A percentile compares a stretch with the other conserved stretches of the same genome.
phyloP scores from a whole-genome alignment of 2,329 filamentous ascomycete genomes.

The Verticillium nubilum region DNA sequence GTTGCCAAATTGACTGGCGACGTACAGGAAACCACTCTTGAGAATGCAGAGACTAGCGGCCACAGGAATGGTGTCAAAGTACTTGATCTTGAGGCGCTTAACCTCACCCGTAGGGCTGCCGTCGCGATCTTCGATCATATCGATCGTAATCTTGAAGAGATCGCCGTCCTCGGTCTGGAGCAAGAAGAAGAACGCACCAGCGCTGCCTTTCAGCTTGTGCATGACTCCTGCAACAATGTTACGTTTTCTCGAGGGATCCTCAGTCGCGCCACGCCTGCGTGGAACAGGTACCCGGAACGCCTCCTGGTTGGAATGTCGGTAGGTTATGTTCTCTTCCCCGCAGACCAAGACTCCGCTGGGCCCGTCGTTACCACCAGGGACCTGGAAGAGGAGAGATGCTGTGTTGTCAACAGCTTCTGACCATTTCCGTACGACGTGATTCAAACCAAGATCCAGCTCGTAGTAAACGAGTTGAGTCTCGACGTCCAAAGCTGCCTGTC shows the following conservation, averaged over 20 bases:
- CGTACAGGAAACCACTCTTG: constrained; percentile 92
- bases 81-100: constrained; percentile 82
- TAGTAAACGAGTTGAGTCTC: constrained; percentile 96
- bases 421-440: constrained; percentile 97
- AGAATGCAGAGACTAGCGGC: constrained; percentile 85
- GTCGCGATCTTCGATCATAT: constrained; percentile 78
- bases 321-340: constrained; percentile 89
- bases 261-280: constrained; percentile 76
- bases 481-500: constrained; percentile 71
- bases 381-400: constrained; percentile 86
- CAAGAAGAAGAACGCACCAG: constrained; percentile 92
- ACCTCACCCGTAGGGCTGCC: constrained; percentile 79
- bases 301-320: constrained; percentile 92
- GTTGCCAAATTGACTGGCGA: constrained; percentile 87
- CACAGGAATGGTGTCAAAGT: constrained; percentile 93
- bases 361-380: constrained; percentile 88
- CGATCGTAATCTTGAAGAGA: constrained; percentile 91
- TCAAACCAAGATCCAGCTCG: constrained; percentile 91
- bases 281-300: constrained; percentile 87
- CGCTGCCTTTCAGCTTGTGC: constrained; percentile 82
- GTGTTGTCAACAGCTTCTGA: constrained; percentile 87
- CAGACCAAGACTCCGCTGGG: constrained; percentile 95
- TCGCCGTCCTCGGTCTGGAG: constrained; percentile 97
- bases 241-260: constrained; percentile 87
- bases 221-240: constrained; percentile 88